A percentile compares a stretch with the other conserved stretches of the same genome.
These are phyloP conservation scores for Blepharisma undulans DNA, from an alignment of 169 alveolate species.

Conservation along the genomic window DNA sequence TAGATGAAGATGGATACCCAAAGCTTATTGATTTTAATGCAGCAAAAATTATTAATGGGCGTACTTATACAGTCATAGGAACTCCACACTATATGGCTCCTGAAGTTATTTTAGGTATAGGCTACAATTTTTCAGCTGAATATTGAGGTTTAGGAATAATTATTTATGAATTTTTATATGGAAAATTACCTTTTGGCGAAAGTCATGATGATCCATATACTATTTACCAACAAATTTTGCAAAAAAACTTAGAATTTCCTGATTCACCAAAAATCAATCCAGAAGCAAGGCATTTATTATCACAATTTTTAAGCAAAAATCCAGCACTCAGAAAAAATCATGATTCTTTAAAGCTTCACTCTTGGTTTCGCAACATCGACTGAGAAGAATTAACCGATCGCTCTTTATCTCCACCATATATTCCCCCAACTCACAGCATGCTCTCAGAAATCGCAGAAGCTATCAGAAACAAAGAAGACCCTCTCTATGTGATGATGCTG, in stretches of 20 bases:
- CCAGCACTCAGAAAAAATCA: conserved; percentile 56
- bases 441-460: not conserved
- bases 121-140: conserved; percentile 79
- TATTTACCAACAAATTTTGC: conserved; percentile 63
- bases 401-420: not conserved
- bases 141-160: conserved; percentile 83
- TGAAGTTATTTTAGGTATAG: conserved; percentile 74
- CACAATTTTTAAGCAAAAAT: conserved; percentile 43
- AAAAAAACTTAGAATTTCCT: conserved; percentile 46
- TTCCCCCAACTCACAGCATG: not conserved
- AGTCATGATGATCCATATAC: conserved; percentile 68
- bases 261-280: conserved; percentile 34
- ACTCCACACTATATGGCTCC: conserved; percentile 86
- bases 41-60: conserved; percentile 73
- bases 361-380: conserved; percentile 57
- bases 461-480: not conserved
- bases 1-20: conserved; percentile 81
- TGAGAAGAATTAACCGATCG: conserved; percentile 39
- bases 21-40: conserved; percentile 80
- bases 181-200: conserved; percentile 80
- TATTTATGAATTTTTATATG: conserved; percentile 80
- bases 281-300: conserved; percentile 46
- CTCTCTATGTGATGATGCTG: not conserved
- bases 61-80: conserved; percentile 75
- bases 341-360: conserved; percentile 43